Base-by-base conservation (phyloP, 1,139 yeast genomes). In the Pichia sp. region DNA sequence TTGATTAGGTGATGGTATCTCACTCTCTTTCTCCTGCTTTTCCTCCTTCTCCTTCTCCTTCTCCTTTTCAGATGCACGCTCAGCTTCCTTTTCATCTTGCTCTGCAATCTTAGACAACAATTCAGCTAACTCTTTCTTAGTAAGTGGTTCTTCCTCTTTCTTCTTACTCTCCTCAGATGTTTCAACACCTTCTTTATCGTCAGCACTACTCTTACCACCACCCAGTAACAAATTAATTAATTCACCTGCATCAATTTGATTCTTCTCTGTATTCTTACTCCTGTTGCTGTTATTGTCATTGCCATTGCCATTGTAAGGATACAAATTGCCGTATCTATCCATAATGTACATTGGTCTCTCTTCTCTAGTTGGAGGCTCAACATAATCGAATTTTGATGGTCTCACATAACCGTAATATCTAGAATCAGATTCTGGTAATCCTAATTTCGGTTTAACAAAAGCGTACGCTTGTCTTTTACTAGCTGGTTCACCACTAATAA, bases 271-370 rank as follows among this genome's bases (percentile, higher is more conserved):
- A 3, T 24, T 32, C 30, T 30, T 36, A 12, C 14, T 14, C 7
- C 30, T 20, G 24, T 10, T 26, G 7, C 30, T 12, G 12, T 18
- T 12, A 26, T 10, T 5, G 15, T 18, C 18, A 10, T 26, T 26
- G 12, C 30, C 17, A 26, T 10, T 5, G 15, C 30, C 18, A 10
- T 26, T 26, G 23, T 41, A 36, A 21, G 47, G 47, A 33, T 39
- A 42, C 15, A 44, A 30, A 25, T 44, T 44, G 32, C 45, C 45
- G 30, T 26, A 41, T 37, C 39, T 36, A 22, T 44, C 47, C 42
- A 44, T 34, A 20, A 42, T 30, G 17, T 36, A 44, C 41, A 44
- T 42, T 31, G 39, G 46, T 19, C 22, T n/a, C 5, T 21, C 21
- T 11, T 14, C 26, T 10, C 19, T 17, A 10, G 14, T 15, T 10